phyloP scores from a whole-genome alignment of 2,329 filamentous ascomycete species.

The Zasmidium angulare region DNA sequence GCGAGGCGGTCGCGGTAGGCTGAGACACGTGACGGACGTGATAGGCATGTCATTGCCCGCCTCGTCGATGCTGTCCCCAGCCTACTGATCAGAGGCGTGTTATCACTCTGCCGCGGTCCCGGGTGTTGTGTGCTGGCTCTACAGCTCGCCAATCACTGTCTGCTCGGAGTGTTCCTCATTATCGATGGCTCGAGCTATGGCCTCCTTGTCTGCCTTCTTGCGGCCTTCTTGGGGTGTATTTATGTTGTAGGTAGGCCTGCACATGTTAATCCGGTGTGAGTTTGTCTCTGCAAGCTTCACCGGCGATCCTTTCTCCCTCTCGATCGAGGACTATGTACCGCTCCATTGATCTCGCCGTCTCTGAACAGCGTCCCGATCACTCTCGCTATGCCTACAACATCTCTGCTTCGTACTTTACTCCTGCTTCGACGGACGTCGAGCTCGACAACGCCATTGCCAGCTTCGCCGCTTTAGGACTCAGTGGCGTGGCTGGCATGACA shows the following conservation, averaged over 20 bases:
- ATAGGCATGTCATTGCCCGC: constrained; percentile 5
- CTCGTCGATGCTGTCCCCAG: constrained; percentile 4
- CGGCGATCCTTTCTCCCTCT: neutral
- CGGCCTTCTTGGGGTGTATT: neutral
- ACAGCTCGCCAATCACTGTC: neutral
- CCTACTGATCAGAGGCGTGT: neutral
- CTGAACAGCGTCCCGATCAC: constrained; percentile 1
- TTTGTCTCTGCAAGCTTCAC: neutral
- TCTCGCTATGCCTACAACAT: constrained; percentile 2
- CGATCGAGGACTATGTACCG: neutral
- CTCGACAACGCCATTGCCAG: constrained; percentile 10
- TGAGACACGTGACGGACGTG: constrained; percentile 3
- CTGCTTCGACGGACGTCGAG: constrained; percentile 6
- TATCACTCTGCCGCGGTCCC: neutral
- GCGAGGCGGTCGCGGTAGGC: constrained; percentile 2
- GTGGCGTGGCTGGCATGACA: neutral
- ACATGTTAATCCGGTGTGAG: neutral
- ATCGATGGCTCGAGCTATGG: neutral
- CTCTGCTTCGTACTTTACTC: constrained; percentile 4
- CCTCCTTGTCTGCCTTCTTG: constrained; percentile 2
- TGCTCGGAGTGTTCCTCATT: neutral
- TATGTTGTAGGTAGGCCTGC: neutral
- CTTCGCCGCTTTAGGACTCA: constrained; percentile 1
- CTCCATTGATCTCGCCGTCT: neutral
- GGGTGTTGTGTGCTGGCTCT: neutral